A percentile compares a stretch with the other conserved stretches of the same genome.
Evolutionary conservation across 2,329 filamentous ascomycete genomes (phyloP).

Genomic region (Phyllosticta citribraziliensis): DNA sequence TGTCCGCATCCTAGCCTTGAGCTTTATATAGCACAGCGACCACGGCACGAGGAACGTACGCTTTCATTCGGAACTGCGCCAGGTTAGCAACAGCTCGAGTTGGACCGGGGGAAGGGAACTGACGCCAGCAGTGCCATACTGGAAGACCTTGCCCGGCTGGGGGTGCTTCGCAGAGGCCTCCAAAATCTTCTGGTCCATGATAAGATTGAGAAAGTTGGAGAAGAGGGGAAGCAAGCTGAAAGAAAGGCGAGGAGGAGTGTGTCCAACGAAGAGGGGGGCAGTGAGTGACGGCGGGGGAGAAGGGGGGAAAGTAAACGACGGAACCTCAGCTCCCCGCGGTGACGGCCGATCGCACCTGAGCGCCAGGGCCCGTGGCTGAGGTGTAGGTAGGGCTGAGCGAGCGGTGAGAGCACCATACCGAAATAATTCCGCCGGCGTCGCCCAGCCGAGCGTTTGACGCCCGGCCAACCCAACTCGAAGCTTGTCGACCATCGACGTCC

Average conservation of each 20-base stretch:
- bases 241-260: slow-evolving; percentile 3
- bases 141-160: slow-evolving; percentile 22
- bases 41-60: slow-evolving; percentile 39
- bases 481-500: not conserved
- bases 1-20: slow-evolving; percentile 19
- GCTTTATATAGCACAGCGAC: not conserved
- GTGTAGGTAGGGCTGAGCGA: slow-evolving; percentile 9
- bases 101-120: slow-evolving; percentile 21
- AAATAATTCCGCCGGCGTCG: not conserved
- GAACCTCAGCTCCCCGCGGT: slow-evolving; percentile 1
- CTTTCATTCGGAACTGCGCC: slow-evolving; percentile 57
- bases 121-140: slow-evolving; percentile 39
- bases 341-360: slow-evolving; percentile 3
- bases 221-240: not conserved
- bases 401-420: slow-evolving; percentile 1
- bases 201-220: slow-evolving; percentile 1
- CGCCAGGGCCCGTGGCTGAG: not conserved
- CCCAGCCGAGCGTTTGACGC: no score
- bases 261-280: not conserved
- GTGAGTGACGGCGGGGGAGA: not conserved
- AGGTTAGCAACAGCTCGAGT: slow-evolving; percentile 7
- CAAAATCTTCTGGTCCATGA: slow-evolving; percentile 17
- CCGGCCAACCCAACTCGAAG: not conserved
- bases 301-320: slow-evolving; percentile 1
- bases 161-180: slow-evolving; percentile 23